A percentile compares a stretch with the other conserved stretches of the same genome.
Evolutionary conservation across 495 filamentous ascomycete species (phyloP).

Genomic region (Aspergillus cavernicola): DNA sequence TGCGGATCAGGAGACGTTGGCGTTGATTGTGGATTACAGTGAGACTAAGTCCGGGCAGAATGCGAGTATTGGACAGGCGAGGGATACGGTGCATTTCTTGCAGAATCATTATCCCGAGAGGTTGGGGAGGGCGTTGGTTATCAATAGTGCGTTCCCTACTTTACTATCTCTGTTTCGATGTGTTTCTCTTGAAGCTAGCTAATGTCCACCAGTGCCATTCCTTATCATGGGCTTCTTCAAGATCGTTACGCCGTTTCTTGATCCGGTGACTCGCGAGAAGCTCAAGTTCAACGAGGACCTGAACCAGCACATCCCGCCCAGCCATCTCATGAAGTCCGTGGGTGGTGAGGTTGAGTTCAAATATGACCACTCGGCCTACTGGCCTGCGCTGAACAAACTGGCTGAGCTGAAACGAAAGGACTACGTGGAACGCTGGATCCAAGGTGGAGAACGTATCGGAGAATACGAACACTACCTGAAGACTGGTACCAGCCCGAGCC

Average conservation of each 20-base stretch:
- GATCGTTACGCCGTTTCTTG: constrained; percentile 91
- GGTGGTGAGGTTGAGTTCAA: constrained; percentile 66
- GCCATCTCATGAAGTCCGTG: constrained; percentile 66
- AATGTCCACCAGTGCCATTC: constrained; percentile 81
- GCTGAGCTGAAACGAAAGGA: constrained; percentile 56
- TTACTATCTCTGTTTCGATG: neutral
- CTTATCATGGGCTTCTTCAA: constrained; percentile 89
- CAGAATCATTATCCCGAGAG: constrained; percentile 95
- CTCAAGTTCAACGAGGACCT: constrained; percentile 93
- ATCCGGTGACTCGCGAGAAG: constrained; percentile 86
- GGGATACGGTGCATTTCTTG: constrained; percentile 77
- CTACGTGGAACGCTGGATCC: constrained; percentile 67
- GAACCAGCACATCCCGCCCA: constrained; percentile 66
- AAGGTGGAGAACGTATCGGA: constrained; percentile 72
- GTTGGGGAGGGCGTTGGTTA: constrained; percentile 81
- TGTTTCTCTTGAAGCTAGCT: no score
- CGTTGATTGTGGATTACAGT: constrained; percentile 85
- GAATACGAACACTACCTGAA: constrained; percentile 79
- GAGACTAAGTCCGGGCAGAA: constrained; percentile 71
- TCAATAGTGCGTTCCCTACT: constrained; percentile 62
- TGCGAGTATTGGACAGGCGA: constrained; percentile 69
- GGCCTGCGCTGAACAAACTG: constrained; percentile 75
- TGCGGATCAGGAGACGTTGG: constrained; percentile 77
- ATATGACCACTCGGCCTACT: constrained; percentile 85
- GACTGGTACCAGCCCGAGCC: constrained; percentile 49